Conservation (phyloP, 192 early-diverging fungal genomes). For the Umbelopsis isabellina region DNA sequence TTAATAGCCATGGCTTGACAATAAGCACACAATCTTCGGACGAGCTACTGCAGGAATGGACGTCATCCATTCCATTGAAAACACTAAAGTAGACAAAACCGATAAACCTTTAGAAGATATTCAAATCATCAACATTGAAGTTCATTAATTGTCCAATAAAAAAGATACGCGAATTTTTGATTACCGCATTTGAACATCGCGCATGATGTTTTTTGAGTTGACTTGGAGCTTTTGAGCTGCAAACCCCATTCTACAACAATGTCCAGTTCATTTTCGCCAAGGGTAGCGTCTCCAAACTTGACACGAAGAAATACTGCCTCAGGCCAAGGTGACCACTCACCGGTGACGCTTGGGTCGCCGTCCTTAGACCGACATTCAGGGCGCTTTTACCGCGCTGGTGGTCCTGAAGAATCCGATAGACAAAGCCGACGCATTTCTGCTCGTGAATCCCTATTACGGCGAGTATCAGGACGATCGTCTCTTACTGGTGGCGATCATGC, state of each 20-base stretch:
- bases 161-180: not conserved
- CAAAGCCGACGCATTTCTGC: constrained; percentile 10
- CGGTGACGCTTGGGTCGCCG: constrained; percentile 1
- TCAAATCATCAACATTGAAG: constrained; percentile 77
- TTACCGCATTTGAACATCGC: not conserved
- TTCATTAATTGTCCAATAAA: constrained; percentile 50
- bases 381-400: not conserved
- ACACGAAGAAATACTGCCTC: constrained; percentile 3
- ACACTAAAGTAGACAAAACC: constrained; percentile 76
- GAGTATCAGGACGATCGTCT: constrained; percentile 2
- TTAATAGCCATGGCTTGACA: constrained; percentile 89
- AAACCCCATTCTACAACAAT: not conserved
- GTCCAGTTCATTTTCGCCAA: constrained; percentile 17
- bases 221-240: not conserved
- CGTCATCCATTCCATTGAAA: constrained; percentile 87
- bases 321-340: not conserved
- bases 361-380: constrained; percentile 1
- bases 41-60: constrained; percentile 89
- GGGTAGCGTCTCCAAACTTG: constrained; percentile 7
- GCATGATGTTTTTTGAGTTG: not conserved
- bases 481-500: not conserved
- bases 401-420: not conserved
- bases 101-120: constrained; percentile 91
- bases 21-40: constrained; percentile 97
- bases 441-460: not conserved